A percentile compares a stretch with the other conserved stretches of the same genome.
Conservation (phyloP, 805 yeast genomes). For the Saccharomycopsis babjevae region DNA sequence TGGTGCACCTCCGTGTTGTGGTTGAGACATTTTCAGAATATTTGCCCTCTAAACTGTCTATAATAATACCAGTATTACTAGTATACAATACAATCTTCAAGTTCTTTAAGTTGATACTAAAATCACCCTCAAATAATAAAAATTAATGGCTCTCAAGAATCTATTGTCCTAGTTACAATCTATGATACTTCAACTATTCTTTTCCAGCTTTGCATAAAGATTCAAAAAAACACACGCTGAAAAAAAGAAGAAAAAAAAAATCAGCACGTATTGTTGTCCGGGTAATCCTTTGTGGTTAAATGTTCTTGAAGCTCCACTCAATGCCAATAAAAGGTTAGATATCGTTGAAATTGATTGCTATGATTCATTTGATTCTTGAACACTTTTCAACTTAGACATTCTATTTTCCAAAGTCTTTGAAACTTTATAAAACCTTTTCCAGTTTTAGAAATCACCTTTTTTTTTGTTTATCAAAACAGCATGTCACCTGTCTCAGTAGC, state of each 20-base stretch:
- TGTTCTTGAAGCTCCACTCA: not conserved
- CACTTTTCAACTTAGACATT: too few species aligned
- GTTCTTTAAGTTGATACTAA: too few species aligned
- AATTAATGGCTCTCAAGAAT: too few species aligned
- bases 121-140: too few species aligned
- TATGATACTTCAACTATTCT: too few species aligned
- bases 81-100: not conserved
- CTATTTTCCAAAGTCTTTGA: too few species aligned
- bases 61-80: not conserved
- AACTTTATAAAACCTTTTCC: not conserved
- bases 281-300: not conserved
- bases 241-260: not conserved
- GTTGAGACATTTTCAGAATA: not conserved
- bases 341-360: too few species aligned
- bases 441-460: not conserved
- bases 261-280: not conserved
- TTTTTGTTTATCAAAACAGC: not conserved
- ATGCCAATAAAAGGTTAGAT: too few species aligned
- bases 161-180: too few species aligned
- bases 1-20: constrained; percentile 4
- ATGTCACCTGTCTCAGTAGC: constrained; percentile 8
- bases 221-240: not conserved
- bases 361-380: too few species aligned
- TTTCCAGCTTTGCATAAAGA: too few species aligned
- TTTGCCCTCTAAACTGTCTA: not conserved